phyloP scores from a whole-genome alignment of 2,329 filamentous ascomycete genomes.

The Talaromyces atroroseus region DNA sequence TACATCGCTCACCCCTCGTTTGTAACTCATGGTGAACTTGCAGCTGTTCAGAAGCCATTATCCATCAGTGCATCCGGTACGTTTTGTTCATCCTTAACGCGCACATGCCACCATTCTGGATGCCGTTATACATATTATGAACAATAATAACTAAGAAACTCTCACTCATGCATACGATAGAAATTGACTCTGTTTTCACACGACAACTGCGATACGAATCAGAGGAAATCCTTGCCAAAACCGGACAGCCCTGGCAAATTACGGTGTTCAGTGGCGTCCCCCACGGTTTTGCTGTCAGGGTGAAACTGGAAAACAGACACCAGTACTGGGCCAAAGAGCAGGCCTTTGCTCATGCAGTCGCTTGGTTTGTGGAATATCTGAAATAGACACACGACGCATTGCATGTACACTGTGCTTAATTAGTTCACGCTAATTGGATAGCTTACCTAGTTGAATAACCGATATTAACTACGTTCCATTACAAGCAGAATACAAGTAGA shows the following conservation, averaged over 20 bases:
- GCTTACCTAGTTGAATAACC: no score
- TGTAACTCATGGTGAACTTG: constrained; percentile 61
- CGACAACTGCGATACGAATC: constrained; percentile 58
- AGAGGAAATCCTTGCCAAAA: constrained; percentile 57
- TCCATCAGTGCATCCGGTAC: constrained; percentile 56
- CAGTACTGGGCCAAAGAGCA: constrained; percentile 71
- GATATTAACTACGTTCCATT: no score
- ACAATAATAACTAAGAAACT: background rate
- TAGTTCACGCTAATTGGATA: no score
- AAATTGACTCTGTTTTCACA: constrained; percentile 63
- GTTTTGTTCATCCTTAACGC: no score
- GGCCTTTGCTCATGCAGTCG: constrained; percentile 70
- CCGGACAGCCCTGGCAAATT: constrained; percentile 64
- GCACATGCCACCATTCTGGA: no score
- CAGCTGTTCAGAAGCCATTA: constrained; percentile 60
- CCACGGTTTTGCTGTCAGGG: constrained; percentile 72
- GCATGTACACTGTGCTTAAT: no score
- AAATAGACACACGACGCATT: constrained; percentile 15
- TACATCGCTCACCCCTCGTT: constrained; percentile 75
- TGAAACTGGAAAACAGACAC: constrained; percentile 53
- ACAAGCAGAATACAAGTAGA: no score
- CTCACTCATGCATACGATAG: constrained; percentile 25
- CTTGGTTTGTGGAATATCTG: constrained; percentile 67
- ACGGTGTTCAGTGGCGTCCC: constrained; percentile 64
- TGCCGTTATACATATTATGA: constrained; percentile 7